Evolutionary conservation across 1,284 basidiomycete species (phyloP).

Genomic region (Ceratobasidium sp.): DNA sequence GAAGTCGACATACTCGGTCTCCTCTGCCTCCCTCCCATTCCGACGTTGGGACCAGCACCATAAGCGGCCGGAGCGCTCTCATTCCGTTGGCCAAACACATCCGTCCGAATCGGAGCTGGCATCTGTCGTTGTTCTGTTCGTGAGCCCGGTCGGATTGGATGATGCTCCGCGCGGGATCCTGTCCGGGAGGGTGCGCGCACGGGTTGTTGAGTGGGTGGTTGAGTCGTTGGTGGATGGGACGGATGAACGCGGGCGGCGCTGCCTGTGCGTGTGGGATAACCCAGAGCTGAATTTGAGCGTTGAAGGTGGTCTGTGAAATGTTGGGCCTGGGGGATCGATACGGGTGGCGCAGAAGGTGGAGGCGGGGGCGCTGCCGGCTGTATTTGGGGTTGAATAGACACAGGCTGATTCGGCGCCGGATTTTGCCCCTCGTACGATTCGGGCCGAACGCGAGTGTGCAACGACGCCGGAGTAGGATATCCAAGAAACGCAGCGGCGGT

Average conservation of each 20-base stretch:
- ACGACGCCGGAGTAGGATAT: constrained; percentile 18
- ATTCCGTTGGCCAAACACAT: constrained; percentile 29
- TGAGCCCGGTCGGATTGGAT: background rate
- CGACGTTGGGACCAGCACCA: background rate
- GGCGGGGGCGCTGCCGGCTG: constrained; percentile 20
- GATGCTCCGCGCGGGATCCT: constrained; percentile 47
- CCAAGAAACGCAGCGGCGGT: constrained; percentile 12
- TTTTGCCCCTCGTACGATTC: constrained; percentile 26
- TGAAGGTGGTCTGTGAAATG: constrained; percentile 13
- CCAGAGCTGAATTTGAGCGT: constrained; percentile 20
- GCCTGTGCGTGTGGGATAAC: background rate
- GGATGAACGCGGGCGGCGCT: constrained; percentile 18
- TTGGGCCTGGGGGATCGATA: constrained; percentile 31
- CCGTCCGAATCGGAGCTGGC: constrained; percentile 14
- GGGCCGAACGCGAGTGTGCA: constrained; percentile 40
- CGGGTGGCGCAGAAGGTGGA: constrained; percentile 14
- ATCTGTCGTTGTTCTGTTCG: constrained; percentile 23
- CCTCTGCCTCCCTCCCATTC: background rate
- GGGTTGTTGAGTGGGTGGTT: background rate
- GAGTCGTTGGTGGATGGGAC: constrained; percentile 17
- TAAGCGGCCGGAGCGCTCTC: constrained; percentile 38
- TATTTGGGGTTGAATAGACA: constrained; percentile 16
- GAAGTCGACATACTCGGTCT: constrained; percentile 27
- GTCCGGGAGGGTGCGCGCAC: constrained; percentile 9
- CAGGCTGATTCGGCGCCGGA: constrained; percentile 15